Evolutionary conservation across 345 rosid species (phyloP).

Genomic region (Bruguiera gymnorhiza): DNA sequence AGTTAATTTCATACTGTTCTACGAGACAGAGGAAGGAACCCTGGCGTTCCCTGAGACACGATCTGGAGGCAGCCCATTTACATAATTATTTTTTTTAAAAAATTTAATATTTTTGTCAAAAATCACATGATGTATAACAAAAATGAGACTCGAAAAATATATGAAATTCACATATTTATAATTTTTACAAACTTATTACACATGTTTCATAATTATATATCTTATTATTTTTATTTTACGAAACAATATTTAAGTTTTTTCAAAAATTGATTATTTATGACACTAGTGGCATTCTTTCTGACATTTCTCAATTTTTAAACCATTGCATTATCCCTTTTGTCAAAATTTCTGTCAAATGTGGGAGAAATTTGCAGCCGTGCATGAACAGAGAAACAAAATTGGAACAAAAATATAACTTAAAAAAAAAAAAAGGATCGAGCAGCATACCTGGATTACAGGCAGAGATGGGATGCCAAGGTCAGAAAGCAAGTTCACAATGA

Average conservation of each 20-base stretch:
- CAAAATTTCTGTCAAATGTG: not conserved
- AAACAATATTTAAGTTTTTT: too few species aligned
- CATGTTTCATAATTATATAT: too few species aligned
- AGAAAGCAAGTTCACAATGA: conserved; percentile 13
- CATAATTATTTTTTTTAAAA: not conserved
- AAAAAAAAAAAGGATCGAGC: not conserved
- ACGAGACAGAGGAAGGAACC: not conserved
- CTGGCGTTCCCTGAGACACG: too few species aligned
- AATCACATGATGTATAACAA: too few species aligned
- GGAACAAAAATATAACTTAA: not conserved
- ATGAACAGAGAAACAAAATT: too few species aligned
- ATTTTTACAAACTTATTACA: too few species aligned
- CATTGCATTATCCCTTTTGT: not conserved
- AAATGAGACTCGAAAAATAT: too few species aligned
- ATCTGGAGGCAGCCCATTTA: too few species aligned
- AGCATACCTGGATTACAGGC: conserved; percentile 20
- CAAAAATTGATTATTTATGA: too few species aligned
- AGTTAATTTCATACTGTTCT: not conserved
- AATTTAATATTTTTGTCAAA: not conserved
- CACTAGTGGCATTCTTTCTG: too few species aligned
- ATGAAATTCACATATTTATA: too few species aligned
- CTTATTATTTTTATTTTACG: too few species aligned
- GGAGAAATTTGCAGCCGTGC: not conserved
- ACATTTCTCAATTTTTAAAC: not conserved
- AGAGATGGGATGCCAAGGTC: conserved; percentile 19